These are phyloP conservation scores for Suhomyces vadensis DNA, from an alignment of 805 yeast genomes.

Conservation along the genomic window DNA sequence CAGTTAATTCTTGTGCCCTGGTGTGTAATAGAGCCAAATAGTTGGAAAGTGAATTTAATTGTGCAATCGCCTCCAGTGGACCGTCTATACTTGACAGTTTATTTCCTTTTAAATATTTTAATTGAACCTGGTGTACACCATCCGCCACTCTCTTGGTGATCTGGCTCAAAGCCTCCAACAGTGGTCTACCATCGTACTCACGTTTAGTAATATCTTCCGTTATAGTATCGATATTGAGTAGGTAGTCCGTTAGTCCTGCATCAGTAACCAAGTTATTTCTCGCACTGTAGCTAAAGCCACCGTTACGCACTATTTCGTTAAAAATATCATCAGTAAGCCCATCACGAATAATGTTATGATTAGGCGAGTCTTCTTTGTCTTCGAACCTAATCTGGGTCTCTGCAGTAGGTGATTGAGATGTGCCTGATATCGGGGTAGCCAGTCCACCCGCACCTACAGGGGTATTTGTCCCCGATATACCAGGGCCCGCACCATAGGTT, in stretches of 20 bases:
- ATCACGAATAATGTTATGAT: not conserved
- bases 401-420: not conserved
- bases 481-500: too few species aligned
- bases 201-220: slow-evolving; percentile 15
- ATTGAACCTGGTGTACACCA: slow-evolving; percentile 2
- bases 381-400: slow-evolving; percentile 8
- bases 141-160: slow-evolving; percentile 6
- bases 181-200: slow-evolving; percentile 3
- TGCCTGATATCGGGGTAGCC: slow-evolving; percentile 1
- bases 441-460: too few species aligned
- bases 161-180: slow-evolving; percentile 8
- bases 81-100: not conserved
- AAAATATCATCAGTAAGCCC: slow-evolving; percentile 14
- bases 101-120: not conserved
- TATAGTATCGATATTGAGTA: slow-evolving; percentile 30
- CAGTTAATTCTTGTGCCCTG: slow-evolving; percentile 20
- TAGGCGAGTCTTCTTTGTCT: not conserved
- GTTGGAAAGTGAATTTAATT: slow-evolving; percentile 18
- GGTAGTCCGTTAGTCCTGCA: slow-evolving; percentile 27
- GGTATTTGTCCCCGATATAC: too few species aligned
- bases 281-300: slow-evolving; percentile 20
- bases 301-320: slow-evolving; percentile 16
- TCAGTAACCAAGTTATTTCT: slow-evolving; percentile 17
- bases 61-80: slow-evolving; percentile 3
- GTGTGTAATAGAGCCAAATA: slow-evolving; percentile 21